Evolutionary conservation across 2,329 filamentous ascomycete species (phyloP).

Genomic region (Fusarium paranaense): DNA sequence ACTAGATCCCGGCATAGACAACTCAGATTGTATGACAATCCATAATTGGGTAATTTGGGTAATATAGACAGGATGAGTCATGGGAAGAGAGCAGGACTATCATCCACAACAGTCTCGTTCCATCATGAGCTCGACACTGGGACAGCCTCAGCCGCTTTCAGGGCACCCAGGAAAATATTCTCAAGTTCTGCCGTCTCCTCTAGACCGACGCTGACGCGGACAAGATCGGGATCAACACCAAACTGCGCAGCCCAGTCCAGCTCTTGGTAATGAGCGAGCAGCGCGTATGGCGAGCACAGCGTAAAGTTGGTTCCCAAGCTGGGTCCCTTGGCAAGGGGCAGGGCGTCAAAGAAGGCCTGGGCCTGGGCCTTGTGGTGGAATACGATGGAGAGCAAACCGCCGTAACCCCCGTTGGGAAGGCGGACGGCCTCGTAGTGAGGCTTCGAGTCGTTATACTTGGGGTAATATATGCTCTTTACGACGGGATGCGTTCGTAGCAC

Average conservation of each 20-base stretch:
- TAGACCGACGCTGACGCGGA: constrained; percentile 90
- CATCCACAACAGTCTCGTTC: not conserved
- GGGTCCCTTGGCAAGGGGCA: constrained; percentile 92
- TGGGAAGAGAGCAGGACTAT: constrained; percentile 12
- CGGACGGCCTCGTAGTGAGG: constrained; percentile 83
- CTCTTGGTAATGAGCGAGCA: constrained; percentile 92
- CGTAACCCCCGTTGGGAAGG: constrained; percentile 83
- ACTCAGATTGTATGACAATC: not conserved
- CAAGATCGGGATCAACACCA: constrained; percentile 82
- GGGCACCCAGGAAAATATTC: constrained; percentile 73
- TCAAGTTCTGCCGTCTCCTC: constrained; percentile 79
- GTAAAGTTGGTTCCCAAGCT: constrained; percentile 98
- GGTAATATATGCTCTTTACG: constrained; percentile 88
- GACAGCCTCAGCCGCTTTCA: constrained; percentile 66
- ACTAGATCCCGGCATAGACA: not conserved
- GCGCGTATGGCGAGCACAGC: constrained; percentile 87
- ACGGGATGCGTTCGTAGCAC: constrained; percentile 70
- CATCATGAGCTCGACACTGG: constrained; percentile 9
- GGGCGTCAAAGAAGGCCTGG: constrained; percentile 83
- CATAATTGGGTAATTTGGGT: not conserved
- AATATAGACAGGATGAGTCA: constrained; percentile 3
- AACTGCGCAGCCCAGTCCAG: constrained; percentile 88
- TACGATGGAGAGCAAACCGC: constrained; percentile 86
- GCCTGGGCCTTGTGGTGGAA: constrained; percentile 79
- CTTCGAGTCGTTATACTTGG: constrained; percentile 78